A percentile compares a stretch with the other conserved stretches of the same genome.
These are phyloP conservation scores for Phyllosticta ampelicida DNA, from an alignment of 2,329 filamentous ascomycete genomes.

Conservation along the genomic window DNA sequence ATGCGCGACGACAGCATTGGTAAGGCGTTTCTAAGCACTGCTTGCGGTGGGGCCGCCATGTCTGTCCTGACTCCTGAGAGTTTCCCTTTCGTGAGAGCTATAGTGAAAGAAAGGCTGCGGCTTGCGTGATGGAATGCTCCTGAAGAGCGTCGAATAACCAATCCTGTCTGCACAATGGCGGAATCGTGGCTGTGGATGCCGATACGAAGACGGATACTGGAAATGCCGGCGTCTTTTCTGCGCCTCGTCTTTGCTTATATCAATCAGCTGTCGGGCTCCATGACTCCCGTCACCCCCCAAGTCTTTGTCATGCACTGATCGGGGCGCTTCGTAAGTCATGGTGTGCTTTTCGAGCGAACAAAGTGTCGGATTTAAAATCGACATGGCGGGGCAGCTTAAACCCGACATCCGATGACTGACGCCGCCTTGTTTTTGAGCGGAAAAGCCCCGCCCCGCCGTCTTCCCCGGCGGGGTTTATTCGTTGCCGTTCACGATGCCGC, in stretches of 20 bases:
- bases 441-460: neutral
- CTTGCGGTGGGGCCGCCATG: constrained; percentile 14
- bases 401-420: neutral
- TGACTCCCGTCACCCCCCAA: neutral
- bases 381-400: neutral
- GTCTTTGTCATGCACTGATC: neutral
- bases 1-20: constrained; percentile 15
- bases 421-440: neutral
- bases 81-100: neutral
- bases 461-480: no score
- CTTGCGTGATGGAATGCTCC: constrained; percentile 4
- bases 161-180: neutral
- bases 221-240: neutral
- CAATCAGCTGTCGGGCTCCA: neutral
- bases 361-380: neutral
- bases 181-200: neutral
- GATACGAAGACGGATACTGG: neutral
- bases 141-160: constrained; percentile 5
- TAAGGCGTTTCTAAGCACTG: constrained; percentile 24
- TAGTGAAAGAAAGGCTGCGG: neutral
- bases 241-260: neutral
- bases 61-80: constrained; percentile 1
- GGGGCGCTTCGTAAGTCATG: no score
- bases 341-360: neutral
- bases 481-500: no score